Percentiles rank a stretch among this genome's conserved stretches.
Conservation (phyloP, 768 basidiomycete species). For the Punctularia strigosozonata region DNA sequence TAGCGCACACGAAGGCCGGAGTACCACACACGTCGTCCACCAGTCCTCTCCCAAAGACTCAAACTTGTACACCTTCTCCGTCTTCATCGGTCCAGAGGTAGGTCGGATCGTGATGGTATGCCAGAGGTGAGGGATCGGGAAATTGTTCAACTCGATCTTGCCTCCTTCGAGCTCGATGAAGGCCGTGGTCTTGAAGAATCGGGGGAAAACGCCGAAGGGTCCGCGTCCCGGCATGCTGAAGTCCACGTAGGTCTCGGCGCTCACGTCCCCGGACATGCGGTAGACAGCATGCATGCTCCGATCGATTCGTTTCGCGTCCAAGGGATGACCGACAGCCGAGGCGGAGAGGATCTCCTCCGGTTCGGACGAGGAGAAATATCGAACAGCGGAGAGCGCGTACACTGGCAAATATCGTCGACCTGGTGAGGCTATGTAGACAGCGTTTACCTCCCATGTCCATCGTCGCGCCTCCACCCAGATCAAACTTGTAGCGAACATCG, state of each 20-base stretch:
- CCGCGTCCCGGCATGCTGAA: constrained; percentile 8
- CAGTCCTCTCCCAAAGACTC: constrained; percentile 25
- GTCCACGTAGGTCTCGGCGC: constrained; percentile 5
- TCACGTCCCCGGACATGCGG: constrained; percentile 11
- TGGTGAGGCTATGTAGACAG: constrained; percentile 3
- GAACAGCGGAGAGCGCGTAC: constrained; percentile 20
- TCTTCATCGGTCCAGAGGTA: constrained; percentile 11
- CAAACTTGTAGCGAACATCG: constrained; percentile 42
- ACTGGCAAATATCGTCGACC: constrained; percentile 15
- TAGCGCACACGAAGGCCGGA: constrained; percentile 1
- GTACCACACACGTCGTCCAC: constrained; percentile 28
- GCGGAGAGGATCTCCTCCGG: constrained; percentile 4
- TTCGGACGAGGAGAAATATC: constrained; percentile 12
- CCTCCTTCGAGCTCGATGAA: constrained; percentile 22
- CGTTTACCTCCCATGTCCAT: constrained; percentile 48
- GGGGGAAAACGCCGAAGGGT: constrained; percentile 15
- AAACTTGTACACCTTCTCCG: constrained; percentile 32
- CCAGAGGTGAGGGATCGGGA: constrained; percentile 26
- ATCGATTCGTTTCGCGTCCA: constrained; percentile 11
- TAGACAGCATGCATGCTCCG: constrained; percentile 13
- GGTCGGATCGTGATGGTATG: constrained; percentile 32
- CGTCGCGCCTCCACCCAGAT: constrained; percentile 42
- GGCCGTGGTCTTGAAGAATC: constrained; percentile 13
- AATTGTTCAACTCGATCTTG: constrained; percentile 28
- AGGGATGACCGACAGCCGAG: background rate